These are phyloP conservation scores for Psilocybe cubensis DNA, from an alignment of 768 basidiomycete genomes.

Conservation along the genomic window DNA sequence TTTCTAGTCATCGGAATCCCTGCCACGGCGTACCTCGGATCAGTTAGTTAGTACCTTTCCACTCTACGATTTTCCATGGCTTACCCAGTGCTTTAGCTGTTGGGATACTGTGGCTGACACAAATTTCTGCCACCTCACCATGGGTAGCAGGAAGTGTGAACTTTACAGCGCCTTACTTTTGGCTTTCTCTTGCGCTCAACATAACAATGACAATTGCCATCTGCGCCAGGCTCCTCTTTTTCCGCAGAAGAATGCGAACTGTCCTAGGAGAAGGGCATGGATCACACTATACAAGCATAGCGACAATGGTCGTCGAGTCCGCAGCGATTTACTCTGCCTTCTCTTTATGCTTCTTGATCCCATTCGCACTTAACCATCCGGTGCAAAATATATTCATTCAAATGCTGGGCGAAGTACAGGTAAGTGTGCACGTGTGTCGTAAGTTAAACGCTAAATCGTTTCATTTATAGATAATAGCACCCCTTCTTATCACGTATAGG, in stretches of 20 bases:
- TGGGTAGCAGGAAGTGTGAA: not conserved
- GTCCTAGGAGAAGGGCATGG: not conserved
- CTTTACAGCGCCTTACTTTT: not conserved
- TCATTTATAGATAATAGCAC: too few relatives aligned
- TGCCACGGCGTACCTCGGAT: not conserved
- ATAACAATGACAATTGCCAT: not conserved
- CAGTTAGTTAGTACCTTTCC: not conserved
- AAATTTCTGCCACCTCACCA: not conserved
- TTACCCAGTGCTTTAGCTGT: too few relatives aligned
- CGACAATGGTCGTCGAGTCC: not conserved
- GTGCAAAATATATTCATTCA: not conserved
- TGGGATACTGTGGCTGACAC: not conserved
- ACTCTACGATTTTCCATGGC: too few relatives aligned
- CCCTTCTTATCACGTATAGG: too few relatives aligned
- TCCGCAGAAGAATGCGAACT: not conserved
- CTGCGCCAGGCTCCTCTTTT: not conserved
- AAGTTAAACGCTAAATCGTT: too few relatives aligned
- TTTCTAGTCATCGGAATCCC: not conserved
- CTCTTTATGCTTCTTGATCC: not conserved
- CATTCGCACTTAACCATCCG: not conserved
- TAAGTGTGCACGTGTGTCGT: too few relatives aligned
- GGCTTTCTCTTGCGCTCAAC: not conserved
- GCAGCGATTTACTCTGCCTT: not conserved
- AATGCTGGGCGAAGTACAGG: not conserved
- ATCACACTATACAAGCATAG: not conserved